These are phyloP conservation scores for Entamoeba invadens DNA, from an alignment of 208 protist species.

Conservation along the genomic window DNA sequence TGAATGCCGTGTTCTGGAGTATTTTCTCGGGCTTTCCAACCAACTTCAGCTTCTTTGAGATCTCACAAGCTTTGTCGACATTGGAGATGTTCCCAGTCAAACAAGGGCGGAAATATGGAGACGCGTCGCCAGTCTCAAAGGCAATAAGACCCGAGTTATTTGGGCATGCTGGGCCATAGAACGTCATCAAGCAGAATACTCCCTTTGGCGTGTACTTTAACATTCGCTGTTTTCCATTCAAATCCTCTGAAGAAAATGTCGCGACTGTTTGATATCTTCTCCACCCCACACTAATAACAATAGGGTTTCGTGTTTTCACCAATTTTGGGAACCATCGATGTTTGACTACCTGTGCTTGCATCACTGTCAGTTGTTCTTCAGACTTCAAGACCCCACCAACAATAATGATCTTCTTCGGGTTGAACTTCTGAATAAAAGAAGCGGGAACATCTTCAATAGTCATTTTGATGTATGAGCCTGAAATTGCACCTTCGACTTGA, in stretches of 20 bases:
- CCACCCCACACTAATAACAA: slow-evolving; percentile 95
- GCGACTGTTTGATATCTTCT: slow-evolving; percentile 84
- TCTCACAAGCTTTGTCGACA: slow-evolving; percentile 61
- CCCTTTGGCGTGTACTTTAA: slow-evolving; percentile 98
- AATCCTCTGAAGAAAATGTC: slow-evolving; percentile 56
- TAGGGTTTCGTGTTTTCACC: slow-evolving; percentile 89
- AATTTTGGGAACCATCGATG: slow-evolving; percentile 90
- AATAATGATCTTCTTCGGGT: slow-evolving; percentile 60
- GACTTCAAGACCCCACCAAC: slow-evolving; percentile 65
- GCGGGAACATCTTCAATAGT: slow-evolving; percentile 1
- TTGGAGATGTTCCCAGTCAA: slow-evolving; percentile 71
- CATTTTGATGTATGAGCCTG: background rate
- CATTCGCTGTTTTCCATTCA: slow-evolving; percentile 47
- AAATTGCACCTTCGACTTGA: background rate
- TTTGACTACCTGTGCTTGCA: slow-evolving; percentile 72
- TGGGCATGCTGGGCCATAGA: slow-evolving; percentile 83
- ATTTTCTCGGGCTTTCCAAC: slow-evolving; percentile 80
- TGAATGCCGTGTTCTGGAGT: slow-evolving; percentile 89
- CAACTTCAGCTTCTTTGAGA: slow-evolving; percentile 99
- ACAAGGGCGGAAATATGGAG: slow-evolving; percentile 69
- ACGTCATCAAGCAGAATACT: slow-evolving; percentile 88
- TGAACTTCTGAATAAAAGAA: slow-evolving; percentile 50
- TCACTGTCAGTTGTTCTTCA: slow-evolving; percentile 74
- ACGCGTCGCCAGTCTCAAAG: slow-evolving; percentile 27
- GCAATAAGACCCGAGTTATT: slow-evolving; percentile 46